Base-by-base conservation (phyloP, 2,329 filamentous ascomycete species). In the Colletotrichum orchidophilum region DNA sequence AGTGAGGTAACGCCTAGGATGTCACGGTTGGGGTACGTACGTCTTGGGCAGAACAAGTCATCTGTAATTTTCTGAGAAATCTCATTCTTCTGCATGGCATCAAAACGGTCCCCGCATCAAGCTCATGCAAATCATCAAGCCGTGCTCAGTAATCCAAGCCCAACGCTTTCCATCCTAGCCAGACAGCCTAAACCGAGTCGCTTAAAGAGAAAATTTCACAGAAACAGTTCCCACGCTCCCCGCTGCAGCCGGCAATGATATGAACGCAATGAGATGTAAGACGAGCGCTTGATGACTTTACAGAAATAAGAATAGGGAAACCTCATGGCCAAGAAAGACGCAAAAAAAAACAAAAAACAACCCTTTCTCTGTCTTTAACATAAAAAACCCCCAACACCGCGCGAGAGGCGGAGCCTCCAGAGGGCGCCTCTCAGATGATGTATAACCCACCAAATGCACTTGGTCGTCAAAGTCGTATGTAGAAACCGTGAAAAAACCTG, bases 371-470 rank as follows among this genome's bases (percentile, higher is more conserved):
- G 27, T 46, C 18, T 29, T 42, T 35, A n/a, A n/a, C n/a, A n/a
- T 15, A 12, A 15, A 50, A 42, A 39, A 5, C 18, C 5, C 53
- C 18, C 55, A 24, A 11, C 15, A 49, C 53, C 24, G 39, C 52
- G 31, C 35, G 49, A n/a, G 57, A 52, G 35, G 31, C 50, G 49
- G 35, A 18, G 18, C 29, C 57, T 67, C 63, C 63, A 67, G 63
- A 62, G 68, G 42, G 31, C 31, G 29, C 26, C 35, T 55, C 57
- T 49, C 29, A 18, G 7, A 61, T 46, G 39, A 46, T 66, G 55
- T 50, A 24, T 29, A 29, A 29, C 46, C 13, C 18, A 24, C 39
- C 29, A n/a, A 55, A 33, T 12, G 49, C 35, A 57, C 52, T 46
- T 46, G 42, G 33, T 21, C 42, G 24, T 63, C 35, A 59, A 5